Conservation (phyloP, 441 rosid species). For the Corymbia citriodora region DNA sequence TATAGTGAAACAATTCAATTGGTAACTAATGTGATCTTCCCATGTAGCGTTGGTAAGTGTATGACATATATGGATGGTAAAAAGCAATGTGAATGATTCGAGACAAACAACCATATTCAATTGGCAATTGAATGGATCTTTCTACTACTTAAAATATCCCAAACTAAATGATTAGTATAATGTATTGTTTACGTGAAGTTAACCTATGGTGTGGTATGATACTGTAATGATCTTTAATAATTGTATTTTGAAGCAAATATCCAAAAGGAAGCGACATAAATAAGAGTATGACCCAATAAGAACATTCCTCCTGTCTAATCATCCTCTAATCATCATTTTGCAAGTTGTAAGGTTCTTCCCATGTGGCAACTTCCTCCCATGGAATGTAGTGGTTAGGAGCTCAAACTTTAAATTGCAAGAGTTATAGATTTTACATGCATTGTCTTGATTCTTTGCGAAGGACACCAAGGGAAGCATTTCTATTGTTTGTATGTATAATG, state of each 20-base stretch:
- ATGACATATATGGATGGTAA: not conserved
- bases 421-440: not conserved
- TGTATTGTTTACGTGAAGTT: not conserved
- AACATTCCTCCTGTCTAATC: not conserved
- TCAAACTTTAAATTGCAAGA: not conserved
- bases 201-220: not conserved
- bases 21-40: not conserved
- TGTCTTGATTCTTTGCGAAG: not conserved
- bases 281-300: not conserved
- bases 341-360: not conserved
- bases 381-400: not conserved
- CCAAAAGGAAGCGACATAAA: not conserved
- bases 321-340: not conserved
- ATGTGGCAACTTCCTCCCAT: not conserved
- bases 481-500: not conserved
- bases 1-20: not conserved
- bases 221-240: not conserved
- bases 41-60: not conserved
- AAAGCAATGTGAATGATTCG: not conserved
- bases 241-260: not conserved
- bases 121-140: not conserved
- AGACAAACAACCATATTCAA: not conserved
- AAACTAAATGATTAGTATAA: not conserved
- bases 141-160: not conserved
- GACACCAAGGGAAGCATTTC: not conserved